A percentile compares a stretch with the other conserved stretches of the same genome.
phyloP scores from a whole-genome alignment of 306 rosid species.

The Rubus parviflorus region DNA sequence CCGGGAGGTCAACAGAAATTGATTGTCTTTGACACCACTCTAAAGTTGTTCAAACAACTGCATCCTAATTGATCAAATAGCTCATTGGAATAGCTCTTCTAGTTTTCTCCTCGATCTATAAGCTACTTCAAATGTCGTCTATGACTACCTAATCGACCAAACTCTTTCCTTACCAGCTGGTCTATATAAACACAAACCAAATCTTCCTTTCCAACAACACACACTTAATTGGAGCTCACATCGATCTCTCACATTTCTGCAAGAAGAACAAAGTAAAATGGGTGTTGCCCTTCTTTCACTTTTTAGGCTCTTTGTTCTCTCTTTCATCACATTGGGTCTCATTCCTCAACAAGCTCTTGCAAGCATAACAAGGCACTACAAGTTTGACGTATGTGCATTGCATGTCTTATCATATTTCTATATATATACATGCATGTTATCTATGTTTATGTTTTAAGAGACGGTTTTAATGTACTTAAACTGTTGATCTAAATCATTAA shows the following conservation, averaged over 20 bases:
- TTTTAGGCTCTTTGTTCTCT: conserved; percentile 28
- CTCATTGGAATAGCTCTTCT: neutral
- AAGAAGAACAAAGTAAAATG: conserved; percentile 27
- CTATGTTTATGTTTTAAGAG: too few species aligned
- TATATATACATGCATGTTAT: too few species aligned
- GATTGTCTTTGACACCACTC: conserved; percentile 71
- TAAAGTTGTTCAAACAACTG: conserved; percentile 56
- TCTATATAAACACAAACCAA: conserved; percentile 23
- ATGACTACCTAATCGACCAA: conserved; percentile 29
- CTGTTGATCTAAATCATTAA: too few species aligned
- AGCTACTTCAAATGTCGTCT: neutral
- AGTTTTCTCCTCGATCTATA: conserved; percentile 13
- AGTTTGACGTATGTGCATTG: conserved; percentile 43
- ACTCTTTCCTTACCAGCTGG: conserved; percentile 11
- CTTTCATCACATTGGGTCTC: conserved; percentile 20
- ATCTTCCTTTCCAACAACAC: neutral
- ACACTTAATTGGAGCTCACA: neutral
- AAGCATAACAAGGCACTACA: conserved; percentile 59
- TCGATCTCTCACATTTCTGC: neutral
- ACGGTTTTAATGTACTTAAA: too few species aligned
- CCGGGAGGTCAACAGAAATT: conserved; percentile 30
- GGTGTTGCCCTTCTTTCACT: conserved; percentile 25
- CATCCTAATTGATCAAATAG: neutral
- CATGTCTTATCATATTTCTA: too few species aligned
- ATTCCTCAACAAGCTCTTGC: conserved; percentile 43